A percentile compares a stretch with the other conserved stretches of the same genome.
Conservation (phyloP, 768 basidiomycete species). For the Amanita pallidorosea region DNA sequence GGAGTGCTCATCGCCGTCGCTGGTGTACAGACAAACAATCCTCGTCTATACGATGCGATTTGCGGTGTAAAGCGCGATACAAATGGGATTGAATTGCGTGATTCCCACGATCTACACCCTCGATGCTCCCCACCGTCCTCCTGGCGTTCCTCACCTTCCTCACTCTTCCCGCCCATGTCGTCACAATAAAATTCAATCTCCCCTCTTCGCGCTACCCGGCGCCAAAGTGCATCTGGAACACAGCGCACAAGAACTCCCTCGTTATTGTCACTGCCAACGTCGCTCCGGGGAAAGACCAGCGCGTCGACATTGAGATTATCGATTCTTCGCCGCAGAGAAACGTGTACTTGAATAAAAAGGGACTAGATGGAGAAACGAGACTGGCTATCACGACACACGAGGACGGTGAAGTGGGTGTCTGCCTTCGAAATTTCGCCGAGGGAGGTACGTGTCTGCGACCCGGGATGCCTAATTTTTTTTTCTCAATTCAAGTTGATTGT, state of each 20-base stretch:
- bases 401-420: constrained; percentile 93
- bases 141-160: constrained; percentile 18
- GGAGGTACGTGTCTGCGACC: constrained; percentile 40
- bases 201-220: constrained; percentile 62
- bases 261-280: constrained; percentile 97
- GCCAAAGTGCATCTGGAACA: constrained; percentile 92
- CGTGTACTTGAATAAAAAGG: constrained; percentile 82
- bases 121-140: constrained; percentile 6
- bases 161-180: constrained; percentile 14
- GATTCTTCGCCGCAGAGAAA: constrained; percentile 81
- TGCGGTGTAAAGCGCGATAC: too few species aligned
- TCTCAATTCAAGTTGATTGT: not conserved
- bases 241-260: constrained; percentile 74
- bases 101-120: not conserved
- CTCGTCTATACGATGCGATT: too few species aligned
- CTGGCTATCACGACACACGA: constrained; percentile 90
- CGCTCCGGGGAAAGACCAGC: constrained; percentile 60
- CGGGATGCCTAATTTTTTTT: not conserved
- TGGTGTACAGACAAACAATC: too few species aligned
- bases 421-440: constrained; percentile 77
- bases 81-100: too few species aligned
- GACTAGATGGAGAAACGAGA: constrained; percentile 83
- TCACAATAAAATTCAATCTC: constrained; percentile 81
- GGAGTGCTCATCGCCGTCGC: too few species aligned
- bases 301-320: constrained; percentile 89